Percentiles rank a stretch among this genome's conserved stretches.
These are phyloP conservation scores for Neopestalotiopsis sp. DNA, from an alignment of 2,329 filamentous ascomycete genomes.

Conservation along the genomic window DNA sequence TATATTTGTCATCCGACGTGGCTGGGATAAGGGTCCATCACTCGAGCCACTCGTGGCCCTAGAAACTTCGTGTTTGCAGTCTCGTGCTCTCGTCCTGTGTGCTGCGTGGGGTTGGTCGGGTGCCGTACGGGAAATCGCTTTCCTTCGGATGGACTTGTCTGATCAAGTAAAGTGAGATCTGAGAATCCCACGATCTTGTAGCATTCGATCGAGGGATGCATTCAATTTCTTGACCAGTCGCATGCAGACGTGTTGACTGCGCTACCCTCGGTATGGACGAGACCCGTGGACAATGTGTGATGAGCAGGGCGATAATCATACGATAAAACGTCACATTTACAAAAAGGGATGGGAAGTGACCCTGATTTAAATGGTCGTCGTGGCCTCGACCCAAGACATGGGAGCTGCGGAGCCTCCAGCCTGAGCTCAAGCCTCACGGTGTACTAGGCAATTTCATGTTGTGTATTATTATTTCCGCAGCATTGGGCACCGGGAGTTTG, in stretches of 20 bases:
- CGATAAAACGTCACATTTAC: slow-evolving; percentile 1
- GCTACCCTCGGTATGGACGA: not conserved
- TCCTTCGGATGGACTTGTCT: not conserved
- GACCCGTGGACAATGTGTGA: not conserved
- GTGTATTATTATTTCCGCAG: not conserved
- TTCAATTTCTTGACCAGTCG: not conserved
- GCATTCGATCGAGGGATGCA: not conserved
- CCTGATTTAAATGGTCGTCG: slow-evolving; percentile 11
- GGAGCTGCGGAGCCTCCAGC: not conserved
- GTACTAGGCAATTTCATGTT: not conserved
- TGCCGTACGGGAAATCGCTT: not conserved
- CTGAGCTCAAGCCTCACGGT: not conserved
- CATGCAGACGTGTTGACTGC: not conserved
- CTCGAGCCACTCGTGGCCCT: not conserved
- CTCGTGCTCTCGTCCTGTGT: not conserved
- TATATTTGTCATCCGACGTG: not conserved
- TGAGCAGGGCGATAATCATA: not conserved
- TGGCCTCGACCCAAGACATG: not conserved
- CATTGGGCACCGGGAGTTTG: not conserved
- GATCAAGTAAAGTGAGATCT: not conserved
- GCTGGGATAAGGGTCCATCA: not conserved
- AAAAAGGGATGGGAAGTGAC: not conserved
- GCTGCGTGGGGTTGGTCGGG: not conserved
- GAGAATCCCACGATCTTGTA: not conserved
- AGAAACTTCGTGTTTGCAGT: not conserved